A percentile compares a stretch with the other conserved stretches of the same genome.
phyloP scores from a whole-genome alignment of 306 rosid genomes.

The Boehmeria nivea region DNA sequence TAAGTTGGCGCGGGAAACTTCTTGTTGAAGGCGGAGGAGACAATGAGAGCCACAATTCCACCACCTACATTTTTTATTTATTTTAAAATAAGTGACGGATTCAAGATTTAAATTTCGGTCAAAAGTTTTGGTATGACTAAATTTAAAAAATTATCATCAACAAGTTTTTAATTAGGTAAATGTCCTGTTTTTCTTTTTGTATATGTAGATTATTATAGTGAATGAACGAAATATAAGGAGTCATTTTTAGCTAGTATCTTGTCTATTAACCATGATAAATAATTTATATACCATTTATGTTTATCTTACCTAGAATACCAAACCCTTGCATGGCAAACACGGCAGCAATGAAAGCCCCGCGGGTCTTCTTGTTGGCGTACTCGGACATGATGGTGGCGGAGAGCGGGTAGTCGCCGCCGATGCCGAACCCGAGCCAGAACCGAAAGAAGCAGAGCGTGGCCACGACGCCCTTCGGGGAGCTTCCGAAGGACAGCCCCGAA shows the following conservation, averaged over 20 bases:
- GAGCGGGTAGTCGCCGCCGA: conserved; percentile 92
- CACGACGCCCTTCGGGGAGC: conserved; percentile 35
- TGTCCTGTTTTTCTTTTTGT: too few species aligned
- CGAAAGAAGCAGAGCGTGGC: conserved; percentile 73
- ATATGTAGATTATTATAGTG: too few species aligned
- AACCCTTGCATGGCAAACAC: conserved; percentile 97
- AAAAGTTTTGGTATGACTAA: too few species aligned
- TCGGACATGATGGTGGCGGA: conserved; percentile 96
- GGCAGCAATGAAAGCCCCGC: conserved; percentile 86
- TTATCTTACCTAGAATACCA: conserved; percentile 48
- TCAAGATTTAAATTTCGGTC: too few species aligned
- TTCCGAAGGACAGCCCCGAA: conserved; percentile 62
- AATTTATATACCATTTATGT: too few species aligned
- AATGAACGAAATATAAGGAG: too few species aligned
- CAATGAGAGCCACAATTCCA: conserved; percentile 59
- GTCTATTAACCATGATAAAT: too few species aligned
- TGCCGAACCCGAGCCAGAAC: conserved; percentile 95
- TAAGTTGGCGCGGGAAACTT: conserved; percentile 45
- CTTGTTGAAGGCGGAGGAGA: conserved; percentile 46
- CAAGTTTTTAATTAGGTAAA: too few species aligned
- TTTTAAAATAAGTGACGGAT: neutral
- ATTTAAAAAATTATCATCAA: too few species aligned
- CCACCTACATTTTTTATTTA: conserved; percentile 33
- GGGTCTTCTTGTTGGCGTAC: conserved; percentile 82
- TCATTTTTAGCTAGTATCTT: too few species aligned